Base-by-base conservation (phyloP, 2,329 filamentous ascomycete species). In the Colletotrichum aenigma region DNA sequence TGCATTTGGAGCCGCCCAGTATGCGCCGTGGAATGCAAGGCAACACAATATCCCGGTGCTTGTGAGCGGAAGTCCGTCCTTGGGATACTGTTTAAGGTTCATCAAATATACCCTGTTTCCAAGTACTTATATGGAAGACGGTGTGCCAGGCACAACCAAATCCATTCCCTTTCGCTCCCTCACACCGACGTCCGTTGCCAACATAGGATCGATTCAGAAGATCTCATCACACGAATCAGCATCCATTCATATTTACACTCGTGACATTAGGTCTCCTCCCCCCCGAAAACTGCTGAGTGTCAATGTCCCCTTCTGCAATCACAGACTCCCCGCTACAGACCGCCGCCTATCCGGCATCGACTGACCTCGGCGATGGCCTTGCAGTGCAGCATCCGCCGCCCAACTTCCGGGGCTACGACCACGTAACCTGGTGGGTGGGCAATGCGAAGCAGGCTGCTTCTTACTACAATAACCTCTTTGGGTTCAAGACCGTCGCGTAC, bases 391-490 rank as follows among this genome's bases (percentile, higher is more conserved):
- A 81, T 66, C 88, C 80, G 80, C 86, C 80, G 77, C 85, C 84
- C 80, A 90, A 89, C 82, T 96, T 98, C 87, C 91, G 92, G 76
- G 96, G 95, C 82, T 98, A 98, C 84, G 95, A 98, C 86, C 95
- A 98, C 85, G 91, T 98, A 72, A 96, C 95, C 79, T 98, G 96
- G 96, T 98, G 95, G 88, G 96, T 98, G 34, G 96, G 96, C 83
- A 98, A 98, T 83, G 96, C 96, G 80, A 98, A 98, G 87, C 96
- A 98, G 88, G 95, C 96, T 4, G 96, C 96, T 52, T 91, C 94
- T 16, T 98, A 95, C 87, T 98, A 98, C 87, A 93, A 94, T 79
- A 93, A 92, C 13, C 94, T 96, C 79, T 96, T 98, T 88, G 96
- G 95, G 71, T 98, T 98, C 88, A 88, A 91, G 81, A 91, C 91